Conservation (phyloP, 768 basidiomycete species). For the Leccinum obscurum region DNA sequence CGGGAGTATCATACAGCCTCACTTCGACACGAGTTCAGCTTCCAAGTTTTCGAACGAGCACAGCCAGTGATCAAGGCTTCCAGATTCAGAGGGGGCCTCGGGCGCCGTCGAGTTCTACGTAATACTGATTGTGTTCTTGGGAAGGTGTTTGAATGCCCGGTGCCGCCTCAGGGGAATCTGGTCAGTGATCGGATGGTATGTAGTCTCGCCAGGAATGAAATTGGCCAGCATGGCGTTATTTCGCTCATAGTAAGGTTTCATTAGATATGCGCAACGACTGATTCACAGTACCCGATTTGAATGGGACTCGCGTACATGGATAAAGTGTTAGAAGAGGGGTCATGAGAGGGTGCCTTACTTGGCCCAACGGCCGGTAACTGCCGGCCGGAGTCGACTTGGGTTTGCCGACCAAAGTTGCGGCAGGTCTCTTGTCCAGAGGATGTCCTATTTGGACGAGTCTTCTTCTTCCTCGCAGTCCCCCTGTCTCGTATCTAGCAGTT, state of each 20-base stretch:
- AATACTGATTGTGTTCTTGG: too few relatives aligned
- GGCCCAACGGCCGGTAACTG: neutral
- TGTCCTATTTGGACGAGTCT: neutral
- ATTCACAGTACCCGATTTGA: neutral
- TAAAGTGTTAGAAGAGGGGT: too few relatives aligned
- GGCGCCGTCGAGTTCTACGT: neutral
- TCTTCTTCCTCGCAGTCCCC: neutral
- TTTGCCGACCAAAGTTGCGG: too few relatives aligned
- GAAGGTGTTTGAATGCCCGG: too few relatives aligned
- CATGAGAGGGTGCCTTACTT: too few relatives aligned
- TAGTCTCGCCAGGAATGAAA: too few relatives aligned
- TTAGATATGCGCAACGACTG: neutral
- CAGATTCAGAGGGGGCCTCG: neutral
- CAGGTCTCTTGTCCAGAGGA: neutral
- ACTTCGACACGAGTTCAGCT: neutral
- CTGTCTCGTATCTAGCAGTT: neutral
- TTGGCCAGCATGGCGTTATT: neutral
- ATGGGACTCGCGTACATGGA: too few relatives aligned
- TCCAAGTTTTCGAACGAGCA: neutral
- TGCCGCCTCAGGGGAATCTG: too few relatives aligned
- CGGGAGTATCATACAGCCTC: neutral
- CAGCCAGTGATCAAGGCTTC: neutral
- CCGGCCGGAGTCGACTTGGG: neutral
- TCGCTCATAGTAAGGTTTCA: too few relatives aligned
- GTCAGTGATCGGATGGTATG: too few relatives aligned